phyloP scores from a whole-genome alignment of 495 filamentous ascomycete species.

The Terfezia boudieri region DNA sequence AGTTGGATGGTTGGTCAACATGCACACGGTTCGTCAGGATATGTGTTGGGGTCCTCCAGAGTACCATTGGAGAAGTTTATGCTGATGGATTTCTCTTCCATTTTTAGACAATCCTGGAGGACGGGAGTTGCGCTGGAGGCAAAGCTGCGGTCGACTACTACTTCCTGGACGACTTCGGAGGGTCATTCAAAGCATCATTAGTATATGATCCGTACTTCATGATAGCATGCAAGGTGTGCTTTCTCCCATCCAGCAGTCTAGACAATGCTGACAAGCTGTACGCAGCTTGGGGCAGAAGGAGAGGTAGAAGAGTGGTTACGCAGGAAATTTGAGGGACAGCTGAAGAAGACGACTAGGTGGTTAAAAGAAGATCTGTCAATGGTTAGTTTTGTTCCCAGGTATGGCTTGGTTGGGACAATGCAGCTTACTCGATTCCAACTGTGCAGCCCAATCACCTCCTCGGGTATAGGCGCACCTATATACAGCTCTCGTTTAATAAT shows the following conservation, averaged over 20 bases:
- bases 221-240: constrained; percentile 66
- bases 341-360: constrained; percentile 53
- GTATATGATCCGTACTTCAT: constrained; percentile 96
- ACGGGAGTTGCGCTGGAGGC: constrained; percentile 52
- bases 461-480: constrained; percentile 67
- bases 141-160: constrained; percentile 88
- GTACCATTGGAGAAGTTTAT: no score
- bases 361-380: constrained; percentile 89
- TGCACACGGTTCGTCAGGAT: constrained; percentile 36
- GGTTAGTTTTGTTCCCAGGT: constrained; percentile 8
- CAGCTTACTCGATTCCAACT: neutral
- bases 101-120: constrained; percentile 46
- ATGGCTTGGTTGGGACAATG: neutral
- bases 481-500: constrained; percentile 71
- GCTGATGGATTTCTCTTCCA: no score
- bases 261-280: constrained; percentile 1
- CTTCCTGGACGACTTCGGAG: constrained; percentile 82
- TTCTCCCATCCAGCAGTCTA: neutral
- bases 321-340: constrained; percentile 52
- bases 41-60: no score
- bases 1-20: constrained; percentile 84
- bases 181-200: constrained; percentile 86
- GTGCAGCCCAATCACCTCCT: constrained; percentile 65
- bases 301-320: constrained; percentile 95
- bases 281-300: constrained; percentile 32